A percentile compares a stretch with the other conserved stretches of the same genome.
These are phyloP conservation scores for Trichopus zeylanicus DNA, from an alignment of 116 monocot genomes.

Conservation along the genomic window DNA sequence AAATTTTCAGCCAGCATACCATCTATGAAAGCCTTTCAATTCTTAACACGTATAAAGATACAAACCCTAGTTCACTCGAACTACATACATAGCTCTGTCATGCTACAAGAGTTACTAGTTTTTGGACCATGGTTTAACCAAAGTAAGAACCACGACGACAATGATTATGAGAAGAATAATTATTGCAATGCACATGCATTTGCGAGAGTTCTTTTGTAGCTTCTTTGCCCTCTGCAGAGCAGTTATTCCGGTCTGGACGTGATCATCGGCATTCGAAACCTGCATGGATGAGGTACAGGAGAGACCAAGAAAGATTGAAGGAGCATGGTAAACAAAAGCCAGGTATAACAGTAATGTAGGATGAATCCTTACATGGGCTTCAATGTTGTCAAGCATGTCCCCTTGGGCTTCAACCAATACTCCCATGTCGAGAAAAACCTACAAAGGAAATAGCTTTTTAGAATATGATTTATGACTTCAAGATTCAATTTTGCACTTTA, in stretches of 20 bases:
- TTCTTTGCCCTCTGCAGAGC: slow-evolving; percentile 42
- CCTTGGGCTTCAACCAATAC: slow-evolving; percentile 69
- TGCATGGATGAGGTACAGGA: slow-evolving; percentile 1
- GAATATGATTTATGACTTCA: too few species aligned
- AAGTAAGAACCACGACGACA: slow-evolving; percentile 27
- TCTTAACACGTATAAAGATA: too few species aligned
- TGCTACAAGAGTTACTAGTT: background rate
- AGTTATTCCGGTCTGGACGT: slow-evolving; percentile 36
- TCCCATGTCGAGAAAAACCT: slow-evolving; percentile 70
- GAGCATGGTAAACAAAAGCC: background rate
- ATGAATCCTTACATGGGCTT: slow-evolving; percentile 37
- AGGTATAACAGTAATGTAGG: background rate
- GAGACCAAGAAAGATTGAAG: background rate
- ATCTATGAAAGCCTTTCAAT: too few species aligned
- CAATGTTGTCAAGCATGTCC: slow-evolving; percentile 62
- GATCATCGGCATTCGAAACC: slow-evolving; percentile 56
- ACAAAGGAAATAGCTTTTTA: background rate
- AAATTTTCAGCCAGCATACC: too few species aligned
- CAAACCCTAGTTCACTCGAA: too few species aligned
- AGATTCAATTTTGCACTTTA: too few species aligned
- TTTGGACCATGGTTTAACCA: slow-evolving; percentile 43
- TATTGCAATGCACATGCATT: slow-evolving; percentile 59
- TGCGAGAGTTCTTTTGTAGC: slow-evolving; percentile 47
- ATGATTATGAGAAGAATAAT: slow-evolving; percentile 48
- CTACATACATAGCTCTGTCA: too few species aligned